phyloP scores from a whole-genome alignment of 2,329 filamentous ascomycete species.

The Coleophoma crateriformis region DNA sequence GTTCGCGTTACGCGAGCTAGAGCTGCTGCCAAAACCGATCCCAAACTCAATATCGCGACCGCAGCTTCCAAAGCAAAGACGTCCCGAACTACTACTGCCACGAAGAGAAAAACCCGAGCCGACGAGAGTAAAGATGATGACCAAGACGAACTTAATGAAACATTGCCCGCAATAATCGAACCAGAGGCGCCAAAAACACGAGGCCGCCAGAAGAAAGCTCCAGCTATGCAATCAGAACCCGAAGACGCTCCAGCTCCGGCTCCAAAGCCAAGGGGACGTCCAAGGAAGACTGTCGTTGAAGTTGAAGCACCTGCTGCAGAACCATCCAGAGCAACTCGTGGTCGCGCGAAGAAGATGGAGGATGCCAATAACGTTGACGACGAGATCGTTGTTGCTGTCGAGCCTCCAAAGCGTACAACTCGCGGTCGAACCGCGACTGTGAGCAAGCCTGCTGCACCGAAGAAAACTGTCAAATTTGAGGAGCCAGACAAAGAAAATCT shows the following conservation, averaged over 20 bases:
- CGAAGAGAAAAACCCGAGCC: slow-evolving; percentile 48
- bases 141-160: slow-evolving; percentile 20
- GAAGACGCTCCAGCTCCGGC: slow-evolving; percentile 16
- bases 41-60: slow-evolving; percentile 39
- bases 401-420: slow-evolving; percentile 30
- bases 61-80: slow-evolving; percentile 38
- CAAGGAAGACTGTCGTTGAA: slow-evolving; percentile 31
- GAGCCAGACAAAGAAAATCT: slow-evolving; percentile 59
- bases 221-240: slow-evolving; percentile 10
- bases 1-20: slow-evolving; percentile 52
- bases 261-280: slow-evolving; percentile 37
- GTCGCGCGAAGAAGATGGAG: slow-evolving; percentile 20
- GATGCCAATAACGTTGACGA: slow-evolving; percentile 20
- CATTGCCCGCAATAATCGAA: slow-evolving; percentile 16
- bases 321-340: slow-evolving; percentile 15
- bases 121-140: slow-evolving; percentile 39
- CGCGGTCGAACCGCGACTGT: slow-evolving; percentile 28
- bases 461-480: slow-evolving; percentile 60
- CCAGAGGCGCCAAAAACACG: slow-evolving; percentile 31
- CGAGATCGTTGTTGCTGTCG: slow-evolving; percentile 22
- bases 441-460: slow-evolving; percentile 40
- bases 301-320: slow-evolving; percentile 14
- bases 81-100: slow-evolving; percentile 18
- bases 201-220: slow-evolving; percentile 37
- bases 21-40: slow-evolving; percentile 33